Evolutionary conservation across 2,329 filamentous ascomycete species (phyloP), one percentile per base, ranked within the genome.

Genomic region (Ceratocystis alfenasii): DNA sequence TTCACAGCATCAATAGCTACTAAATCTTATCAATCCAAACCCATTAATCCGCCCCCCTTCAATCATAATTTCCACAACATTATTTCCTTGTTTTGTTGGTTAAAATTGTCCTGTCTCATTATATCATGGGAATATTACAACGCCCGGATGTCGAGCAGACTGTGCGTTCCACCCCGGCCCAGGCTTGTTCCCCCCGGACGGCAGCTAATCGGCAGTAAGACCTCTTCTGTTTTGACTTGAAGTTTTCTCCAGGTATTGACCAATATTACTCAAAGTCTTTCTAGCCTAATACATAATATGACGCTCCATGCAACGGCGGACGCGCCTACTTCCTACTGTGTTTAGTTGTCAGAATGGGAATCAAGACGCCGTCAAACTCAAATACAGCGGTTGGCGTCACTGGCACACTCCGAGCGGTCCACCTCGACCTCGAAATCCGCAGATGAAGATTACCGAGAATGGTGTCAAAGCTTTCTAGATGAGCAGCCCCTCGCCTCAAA

Each of bases 281-380:
- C 48, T 53, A 53, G 48, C 5, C 20, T 53, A 2, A 53, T 53
- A 53, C 48, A 53, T 15, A 53, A 53, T 25, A 53, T 53, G 48
- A 53, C 20, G 20, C 48, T 53, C 48, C 48, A 25, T 25, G 8
- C 22, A 53, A 53, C 20, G 8, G 25, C 48, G 8, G 48, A 53
- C 20, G 48, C 48, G 2, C 48, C 48, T 15, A 53, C 7, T 53
- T 53, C 48, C 48, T 53, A 53, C 48, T 25, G 48, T 53, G 48
- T 25, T 25, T 53, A 53, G 48, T 53, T 53, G 48, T 53, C 48
- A 53, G 48, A 53, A 25, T 53, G 48, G 48, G 48, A 53, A 25
- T 53, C 48, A 25, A 53, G 48, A 25, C 48, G 48, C 8, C 48
- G 48, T 25, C 48, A 53, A 53, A 25, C 48, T 15, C 48, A 53